Evolutionary conservation across 2,329 filamentous ascomycete species (phyloP).

Genomic region (Botrytis hyacinthi): DNA sequence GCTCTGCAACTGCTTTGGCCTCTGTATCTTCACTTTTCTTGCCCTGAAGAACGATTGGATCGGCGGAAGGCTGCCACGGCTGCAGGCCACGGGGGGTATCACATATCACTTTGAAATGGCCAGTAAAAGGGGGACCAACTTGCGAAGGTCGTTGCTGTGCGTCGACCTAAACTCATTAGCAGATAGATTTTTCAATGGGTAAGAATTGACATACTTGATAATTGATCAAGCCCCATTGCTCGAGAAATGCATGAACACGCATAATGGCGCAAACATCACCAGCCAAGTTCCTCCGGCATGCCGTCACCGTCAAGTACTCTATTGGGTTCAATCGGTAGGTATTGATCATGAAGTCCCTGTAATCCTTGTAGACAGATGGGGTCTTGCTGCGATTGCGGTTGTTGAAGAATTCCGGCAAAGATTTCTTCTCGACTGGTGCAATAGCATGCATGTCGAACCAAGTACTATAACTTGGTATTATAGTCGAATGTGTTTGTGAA

Average conservation of each 20-base stretch:
- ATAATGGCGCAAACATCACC: constrained; percentile 99
- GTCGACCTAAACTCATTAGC: constrained; percentile 68
- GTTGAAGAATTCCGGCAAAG: constrained; percentile 97
- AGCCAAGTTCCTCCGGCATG: constrained; percentile 89
- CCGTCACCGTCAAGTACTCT: constrained; percentile 95
- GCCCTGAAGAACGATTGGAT: constrained; percentile 63
- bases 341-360: constrained; percentile 99
- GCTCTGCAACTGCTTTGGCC: constrained; percentile 60
- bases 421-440: constrained; percentile 89
- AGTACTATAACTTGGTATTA: constrained; percentile 93
- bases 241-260: constrained; percentile 95
- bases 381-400: constrained; percentile 98
- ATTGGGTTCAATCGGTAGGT: constrained; percentile 94
- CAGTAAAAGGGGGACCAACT: constrained; percentile 93
- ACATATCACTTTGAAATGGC: constrained; percentile 93
- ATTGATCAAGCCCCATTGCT: constrained; percentile 98
- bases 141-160: constrained; percentile 92
- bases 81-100: constrained; percentile 94
- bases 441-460: constrained; percentile 99
- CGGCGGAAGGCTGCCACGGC: constrained; percentile 87
- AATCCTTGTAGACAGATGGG: constrained; percentile 95
- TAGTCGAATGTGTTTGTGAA: constrained; percentile 90
- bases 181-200: not conserved
- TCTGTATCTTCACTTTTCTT: constrained; percentile 51
- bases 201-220: constrained; percentile 69